phyloP scores from a whole-genome alignment of 345 rosid genomes.

The Camelina sativa region DNA sequence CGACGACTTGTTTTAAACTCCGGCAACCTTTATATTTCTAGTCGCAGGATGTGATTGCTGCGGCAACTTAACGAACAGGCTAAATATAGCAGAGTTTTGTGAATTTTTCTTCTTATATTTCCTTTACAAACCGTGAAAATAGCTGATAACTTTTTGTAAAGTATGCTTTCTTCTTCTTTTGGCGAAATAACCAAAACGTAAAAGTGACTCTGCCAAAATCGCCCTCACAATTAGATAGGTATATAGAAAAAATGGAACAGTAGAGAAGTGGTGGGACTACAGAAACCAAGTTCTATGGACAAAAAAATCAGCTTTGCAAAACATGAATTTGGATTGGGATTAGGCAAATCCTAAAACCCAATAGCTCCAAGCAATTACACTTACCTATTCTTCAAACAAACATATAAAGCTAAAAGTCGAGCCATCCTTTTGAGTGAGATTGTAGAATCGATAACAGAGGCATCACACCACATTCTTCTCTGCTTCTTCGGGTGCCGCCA shows the following conservation, averaged over 20 bases:
- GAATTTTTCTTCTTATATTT: neutral
- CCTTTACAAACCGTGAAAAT: neutral
- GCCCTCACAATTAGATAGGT: neutral
- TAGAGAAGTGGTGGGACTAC: slow-evolving; percentile 11
- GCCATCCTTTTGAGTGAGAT: slow-evolving; percentile 16
- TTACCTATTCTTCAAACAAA: slow-evolving; percentile 5
- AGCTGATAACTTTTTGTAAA: neutral
- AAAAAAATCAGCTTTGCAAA: slow-evolving; percentile 20
- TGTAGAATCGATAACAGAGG: neutral
- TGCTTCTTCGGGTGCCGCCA: slow-evolving; percentile 25
- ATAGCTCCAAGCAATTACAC: slow-evolving; percentile 6
- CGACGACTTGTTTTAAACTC: too few species aligned
- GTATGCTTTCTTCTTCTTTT: neutral
- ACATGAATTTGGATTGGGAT: slow-evolving; percentile 3
- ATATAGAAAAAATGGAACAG: slow-evolving; percentile 4
- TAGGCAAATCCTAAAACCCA: slow-evolving; percentile 21
- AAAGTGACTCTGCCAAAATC: neutral
- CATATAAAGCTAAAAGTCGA: slow-evolving; percentile 12
- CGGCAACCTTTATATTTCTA: too few species aligned
- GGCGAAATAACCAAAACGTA: too few species aligned
- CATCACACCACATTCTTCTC: slow-evolving; percentile 30
- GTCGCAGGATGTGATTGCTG: too few species aligned
- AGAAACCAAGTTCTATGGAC: slow-evolving; percentile 20
- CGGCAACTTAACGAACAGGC: too few species aligned
- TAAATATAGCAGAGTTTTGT: neutral